Evolutionary conservation across 2,329 filamentous ascomycete genomes (phyloP).

Genomic region (Monosporascus sp.): DNA sequence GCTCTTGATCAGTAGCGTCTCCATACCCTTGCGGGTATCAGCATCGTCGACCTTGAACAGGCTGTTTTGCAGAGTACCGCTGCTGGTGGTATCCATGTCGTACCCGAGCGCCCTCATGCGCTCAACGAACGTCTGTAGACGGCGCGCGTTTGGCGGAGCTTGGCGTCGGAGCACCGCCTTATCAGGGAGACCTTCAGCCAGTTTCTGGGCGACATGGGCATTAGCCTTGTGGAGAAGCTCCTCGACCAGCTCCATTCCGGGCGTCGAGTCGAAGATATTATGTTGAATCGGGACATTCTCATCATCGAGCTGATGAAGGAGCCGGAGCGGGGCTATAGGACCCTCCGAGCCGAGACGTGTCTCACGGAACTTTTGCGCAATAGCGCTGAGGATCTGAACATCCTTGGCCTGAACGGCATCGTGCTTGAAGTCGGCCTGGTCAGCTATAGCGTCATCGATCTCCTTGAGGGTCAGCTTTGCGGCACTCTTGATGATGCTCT

Average conservation of each 20-base stretch:
- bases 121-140: slow-evolving; percentile 84
- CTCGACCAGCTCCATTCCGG: slow-evolving; percentile 88
- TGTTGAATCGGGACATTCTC: slow-evolving; percentile 96
- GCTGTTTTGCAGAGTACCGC: slow-evolving; percentile 87
- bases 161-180: slow-evolving; percentile 91
- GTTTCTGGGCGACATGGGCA: slow-evolving; percentile 77
- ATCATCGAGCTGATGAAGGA: slow-evolving; percentile 91
- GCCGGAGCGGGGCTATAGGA: slow-evolving; percentile 76
- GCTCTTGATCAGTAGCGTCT: slow-evolving; percentile 88
- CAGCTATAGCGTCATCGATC: slow-evolving; percentile 75
- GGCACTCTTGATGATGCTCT: slow-evolving; percentile 85
- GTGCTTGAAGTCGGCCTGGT: slow-evolving; percentile 56
- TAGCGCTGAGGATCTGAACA: slow-evolving; percentile 71
- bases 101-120: slow-evolving; percentile 90
- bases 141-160: slow-evolving; percentile 76
- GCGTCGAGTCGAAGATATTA: slow-evolving; percentile 90
- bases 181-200: slow-evolving; percentile 74
- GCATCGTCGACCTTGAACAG: slow-evolving; percentile 87
- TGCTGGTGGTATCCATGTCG: slow-evolving; percentile 83
- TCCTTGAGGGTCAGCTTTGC: slow-evolving; percentile 81
- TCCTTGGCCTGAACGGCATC: slow-evolving; percentile 66
- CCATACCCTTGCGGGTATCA: slow-evolving; percentile 94
- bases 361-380: slow-evolving; percentile 88
- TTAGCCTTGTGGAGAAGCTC: slow-evolving; percentile 95
- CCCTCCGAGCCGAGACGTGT: slow-evolving; percentile 75